Evolutionary conservation across 2,329 filamentous ascomycete species (phyloP), one percentile per base, ranked within the genome.

Genomic region (Anisogramma anomala): DNA sequence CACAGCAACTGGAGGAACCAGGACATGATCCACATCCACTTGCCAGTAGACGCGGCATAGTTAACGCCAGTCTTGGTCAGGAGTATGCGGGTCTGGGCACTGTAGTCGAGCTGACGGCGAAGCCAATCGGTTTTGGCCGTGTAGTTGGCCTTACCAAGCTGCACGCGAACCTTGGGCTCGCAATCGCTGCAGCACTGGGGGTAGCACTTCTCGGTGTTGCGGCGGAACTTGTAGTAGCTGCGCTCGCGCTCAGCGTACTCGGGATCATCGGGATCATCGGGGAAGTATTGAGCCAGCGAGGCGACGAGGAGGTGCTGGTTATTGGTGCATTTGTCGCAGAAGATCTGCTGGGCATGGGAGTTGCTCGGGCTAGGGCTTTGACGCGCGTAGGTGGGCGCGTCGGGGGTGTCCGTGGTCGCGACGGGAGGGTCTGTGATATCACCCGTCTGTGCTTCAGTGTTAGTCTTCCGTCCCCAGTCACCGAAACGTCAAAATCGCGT

Each of bases 161-260:
- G 73, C 26, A 72, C 65, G 48, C 81, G 74, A 17, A 89, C 88
- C 46, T 68, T 75, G 5, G 79, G 82, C 48, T 84, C 82, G 60
- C 91, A 98, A 33, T 76, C 68, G 48, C 72, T 72, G 64, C 91
- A 98, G 44, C 94, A 81, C 55, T 91, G 86, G 0, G 91, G 91
- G 55, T 95, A 96, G 36, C 82, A 74, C 52, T 77, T 69, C 63
- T 95, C 88, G 14, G 95, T 68, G 38, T 79, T 71, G 47, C 68
- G 71, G 47, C 80, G 79, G 58, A 83, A 94, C 26, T 70, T 68
- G 49, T 79, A 80, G 52, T 84, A 82, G 36, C 73, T 72, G 41
- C 69, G 71, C 57, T 87, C 81, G 48, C 80, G 79, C 46, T 76
- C 69, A 3, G 63, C 65, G 57, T 88, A 86, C 39, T 82, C 70